Base-by-base conservation (phyloP, 1,139 yeast species). In the Suzukiozyma palmioleophila region DNA sequence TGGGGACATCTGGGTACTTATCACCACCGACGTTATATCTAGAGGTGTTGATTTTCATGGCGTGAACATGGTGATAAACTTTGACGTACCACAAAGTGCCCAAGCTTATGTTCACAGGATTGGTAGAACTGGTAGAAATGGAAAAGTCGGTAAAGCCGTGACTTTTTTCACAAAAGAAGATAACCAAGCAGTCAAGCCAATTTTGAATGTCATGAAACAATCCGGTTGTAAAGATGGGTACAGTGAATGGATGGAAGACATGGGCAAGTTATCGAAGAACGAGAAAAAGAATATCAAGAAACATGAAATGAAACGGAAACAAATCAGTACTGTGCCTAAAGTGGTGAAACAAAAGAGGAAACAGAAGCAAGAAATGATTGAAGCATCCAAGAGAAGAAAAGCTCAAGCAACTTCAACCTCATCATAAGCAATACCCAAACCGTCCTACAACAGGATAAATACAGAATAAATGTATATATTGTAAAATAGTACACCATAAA, bases 111-210 rank as follows among this genome's bases (percentile, higher is more conserved):
- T 94, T 33, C 99, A 94, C 62, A 79, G 99, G 66, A 88, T 94
- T 52, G 99, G 99, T 61, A 84, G 99, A 71, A 92, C 98, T 2
- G 99, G 98, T 49, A 83, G 99, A 72, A 96, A 92, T 37, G 96
- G 96, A 1, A 79, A 84, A 48, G 54, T 66, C 3, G 98, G 98
- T 44, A 76, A 74, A 51, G 97, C 98, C 0, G 79, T 92, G 18
- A 94, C 98, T 0, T 84, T 90, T 50, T 94, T 86, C 68, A 89
- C 98, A 18, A 90, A 89, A 57, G 95, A 87, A 46, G 99, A 94
- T 57, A 67, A 77, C 10, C 63, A 75, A 41, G 79, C 87, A 2
- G 74, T 92, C 36, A 86, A 85, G 58, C 87, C 95, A 9, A 86
- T 92, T 28, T 77, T 90, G 32, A 92, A 90, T 56, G 97, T 92